Percentiles rank a stretch among this genome's conserved stretches.
Evolutionary conservation across 441 rosid species (phyloP).

Genomic region (Macaranga tanarius): DNA sequence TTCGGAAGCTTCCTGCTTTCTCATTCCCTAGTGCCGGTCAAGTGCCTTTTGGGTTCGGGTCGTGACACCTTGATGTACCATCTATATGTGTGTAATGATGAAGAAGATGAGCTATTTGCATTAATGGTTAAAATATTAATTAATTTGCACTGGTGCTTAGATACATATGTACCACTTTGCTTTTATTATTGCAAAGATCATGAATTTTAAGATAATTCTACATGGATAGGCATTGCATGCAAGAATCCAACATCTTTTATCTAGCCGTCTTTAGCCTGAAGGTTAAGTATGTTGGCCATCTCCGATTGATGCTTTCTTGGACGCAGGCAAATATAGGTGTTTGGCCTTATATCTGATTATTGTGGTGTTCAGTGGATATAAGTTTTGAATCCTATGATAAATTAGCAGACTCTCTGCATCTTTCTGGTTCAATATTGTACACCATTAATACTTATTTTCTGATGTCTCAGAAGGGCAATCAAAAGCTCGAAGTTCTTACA

Average conservation of each 20-base stretch:
- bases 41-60: too few species aligned
- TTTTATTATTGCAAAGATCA: not conserved
- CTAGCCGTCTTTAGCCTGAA: not conserved
- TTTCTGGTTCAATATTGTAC: constrained; percentile 1
- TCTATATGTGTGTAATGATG: not conserved
- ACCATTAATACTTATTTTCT: not conserved
- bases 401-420: not conserved
- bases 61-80: too few species aligned
- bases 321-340: not conserved
- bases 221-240: not conserved
- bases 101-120: not conserved
- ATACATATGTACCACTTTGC: not conserved
- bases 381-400: not conserved
- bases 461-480: not conserved
- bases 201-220: not conserved
- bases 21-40: too few species aligned
- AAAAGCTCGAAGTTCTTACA: not conserved
- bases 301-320: not conserved
- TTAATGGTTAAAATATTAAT: not conserved
- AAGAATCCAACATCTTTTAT: not conserved
- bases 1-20: too few species aligned
- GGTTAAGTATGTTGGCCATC: not conserved
- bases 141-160: not conserved
- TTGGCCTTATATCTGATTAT: not conserved
- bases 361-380: not conserved